A percentile compares a stretch with the other conserved stretches of the same genome.
phyloP scores from a whole-genome alignment of 1,284 basidiomycete genomes.

The Microbotryomycetes sp. region DNA sequence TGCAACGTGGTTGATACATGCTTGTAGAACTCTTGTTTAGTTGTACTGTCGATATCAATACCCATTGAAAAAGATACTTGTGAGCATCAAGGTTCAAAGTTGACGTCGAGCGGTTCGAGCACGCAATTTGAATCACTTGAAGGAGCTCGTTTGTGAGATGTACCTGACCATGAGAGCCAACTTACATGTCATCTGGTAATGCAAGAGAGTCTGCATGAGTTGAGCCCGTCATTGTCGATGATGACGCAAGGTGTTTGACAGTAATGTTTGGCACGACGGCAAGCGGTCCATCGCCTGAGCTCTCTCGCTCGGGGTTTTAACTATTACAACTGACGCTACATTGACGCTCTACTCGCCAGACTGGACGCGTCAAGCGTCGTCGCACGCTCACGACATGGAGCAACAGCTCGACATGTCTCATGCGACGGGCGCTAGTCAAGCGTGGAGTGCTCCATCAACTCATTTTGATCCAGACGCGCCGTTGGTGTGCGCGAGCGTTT shows the following conservation, averaged over 20 bases:
- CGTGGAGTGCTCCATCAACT: background rate
- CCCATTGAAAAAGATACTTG: background rate
- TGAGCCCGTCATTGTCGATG: background rate
- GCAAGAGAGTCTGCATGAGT: constrained; percentile 33
- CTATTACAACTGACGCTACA: background rate
- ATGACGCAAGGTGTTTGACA: background rate
- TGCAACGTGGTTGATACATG: constrained; percentile 39
- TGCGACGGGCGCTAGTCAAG: background rate
- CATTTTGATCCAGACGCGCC: background rate
- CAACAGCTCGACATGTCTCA: background rate
- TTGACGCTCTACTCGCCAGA: background rate
- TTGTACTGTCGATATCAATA: constrained; percentile 13
- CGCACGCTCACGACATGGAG: background rate
- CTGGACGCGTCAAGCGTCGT: background rate
- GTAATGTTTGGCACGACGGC: background rate
- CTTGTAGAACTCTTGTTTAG: constrained; percentile 42
- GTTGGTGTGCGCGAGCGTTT: background rate
- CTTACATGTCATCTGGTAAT: constrained; percentile 5
- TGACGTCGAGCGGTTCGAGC: background rate
- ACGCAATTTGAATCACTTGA: background rate
- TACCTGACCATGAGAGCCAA: too few relatives aligned
- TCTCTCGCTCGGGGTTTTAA: background rate
- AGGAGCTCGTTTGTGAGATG: constrained; percentile 4
- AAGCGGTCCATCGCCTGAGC: too few relatives aligned
- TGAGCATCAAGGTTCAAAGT: background rate